These are phyloP conservation scores for Nemania abortiva DNA, from an alignment of 2,329 filamentous ascomycete species.

Conservation along the genomic window DNA sequence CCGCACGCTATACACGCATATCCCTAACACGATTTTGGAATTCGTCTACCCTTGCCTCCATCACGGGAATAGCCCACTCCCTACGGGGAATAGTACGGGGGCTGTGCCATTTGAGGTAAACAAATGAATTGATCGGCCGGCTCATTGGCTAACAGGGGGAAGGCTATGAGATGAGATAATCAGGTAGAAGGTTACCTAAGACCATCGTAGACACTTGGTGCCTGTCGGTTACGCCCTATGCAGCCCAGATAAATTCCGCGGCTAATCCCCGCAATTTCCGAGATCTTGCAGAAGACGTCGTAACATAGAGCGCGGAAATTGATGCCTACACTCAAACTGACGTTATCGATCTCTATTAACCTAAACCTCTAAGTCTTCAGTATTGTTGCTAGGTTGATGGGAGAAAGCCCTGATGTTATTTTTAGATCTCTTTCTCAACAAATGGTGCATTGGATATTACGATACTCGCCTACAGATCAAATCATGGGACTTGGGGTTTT, in stretches of 20 bases:
- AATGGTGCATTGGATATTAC: not conserved
- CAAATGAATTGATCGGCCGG: not conserved
- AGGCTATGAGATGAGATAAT: slow-evolving; percentile 12
- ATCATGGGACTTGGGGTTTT: not conserved
- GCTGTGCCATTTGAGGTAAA: not conserved
- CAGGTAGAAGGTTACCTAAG: not conserved
- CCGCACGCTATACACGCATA: not conserved
- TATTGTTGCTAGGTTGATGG: not conserved
- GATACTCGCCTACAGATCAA: not conserved
- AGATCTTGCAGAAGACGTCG: slow-evolving; percentile 12
- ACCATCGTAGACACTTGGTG: not conserved
- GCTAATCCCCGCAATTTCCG: slow-evolving; percentile 30
- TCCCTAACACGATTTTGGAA: not conserved
- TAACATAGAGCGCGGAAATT: not conserved
- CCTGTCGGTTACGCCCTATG: slow-evolving; percentile 1
- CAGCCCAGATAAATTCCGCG: slow-evolving; percentile 17
- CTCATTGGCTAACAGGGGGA: not conserved
- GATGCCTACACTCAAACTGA: not conserved
- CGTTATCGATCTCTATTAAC: not conserved
- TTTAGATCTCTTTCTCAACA: not conserved
- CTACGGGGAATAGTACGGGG: not conserved
- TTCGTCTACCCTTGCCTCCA: not conserved
- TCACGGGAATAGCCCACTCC: not conserved
- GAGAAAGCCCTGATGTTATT: not conserved
- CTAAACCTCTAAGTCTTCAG: not conserved